phyloP scores from a whole-genome alignment of 345 rosid species.

The Turritis glabra region DNA sequence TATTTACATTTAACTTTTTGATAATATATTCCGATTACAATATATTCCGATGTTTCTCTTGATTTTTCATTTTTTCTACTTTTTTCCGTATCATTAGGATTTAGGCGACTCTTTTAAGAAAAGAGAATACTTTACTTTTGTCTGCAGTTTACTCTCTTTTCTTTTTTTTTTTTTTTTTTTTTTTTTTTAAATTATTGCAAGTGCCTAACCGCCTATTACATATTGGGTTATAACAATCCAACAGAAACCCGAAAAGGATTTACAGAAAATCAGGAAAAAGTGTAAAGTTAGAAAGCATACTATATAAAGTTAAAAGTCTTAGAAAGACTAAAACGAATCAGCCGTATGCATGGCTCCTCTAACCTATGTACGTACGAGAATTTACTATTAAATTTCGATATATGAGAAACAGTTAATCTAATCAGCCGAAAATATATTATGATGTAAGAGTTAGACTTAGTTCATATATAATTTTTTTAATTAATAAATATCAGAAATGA shows the following conservation, averaged over 20 bases:
- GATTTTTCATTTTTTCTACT: not conserved
- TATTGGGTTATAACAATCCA: not conserved
- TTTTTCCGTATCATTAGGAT: not conserved
- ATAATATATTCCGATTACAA: not conserved
- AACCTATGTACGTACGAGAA: constrained; percentile 25
- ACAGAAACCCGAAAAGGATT: constrained; percentile 5
- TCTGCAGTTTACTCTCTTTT: not conserved
- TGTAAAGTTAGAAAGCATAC: constrained; percentile 34
- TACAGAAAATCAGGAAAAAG: constrained; percentile 23
- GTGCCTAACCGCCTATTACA: not conserved
- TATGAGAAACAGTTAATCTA: too few species aligned
- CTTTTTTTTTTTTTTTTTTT: not conserved
- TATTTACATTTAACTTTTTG: not conserved
- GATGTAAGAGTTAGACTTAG: too few species aligned
- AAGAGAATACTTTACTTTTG: not conserved
- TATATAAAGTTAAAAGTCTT: constrained; percentile 24
- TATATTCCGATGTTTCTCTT: not conserved
- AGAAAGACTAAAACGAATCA: constrained; percentile 18
- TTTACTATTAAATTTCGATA: not conserved
- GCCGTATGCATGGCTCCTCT: constrained; percentile 28
- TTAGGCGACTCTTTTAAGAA: constrained; percentile 23
- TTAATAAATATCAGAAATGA: too few species aligned
- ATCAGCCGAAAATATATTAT: too few species aligned
- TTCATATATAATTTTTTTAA: too few species aligned
- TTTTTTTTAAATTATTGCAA: not conserved